Evolutionary conservation across 1,139 yeast genomes (phyloP).

Genomic region (Yamadazyma atmosphaerica): DNA sequence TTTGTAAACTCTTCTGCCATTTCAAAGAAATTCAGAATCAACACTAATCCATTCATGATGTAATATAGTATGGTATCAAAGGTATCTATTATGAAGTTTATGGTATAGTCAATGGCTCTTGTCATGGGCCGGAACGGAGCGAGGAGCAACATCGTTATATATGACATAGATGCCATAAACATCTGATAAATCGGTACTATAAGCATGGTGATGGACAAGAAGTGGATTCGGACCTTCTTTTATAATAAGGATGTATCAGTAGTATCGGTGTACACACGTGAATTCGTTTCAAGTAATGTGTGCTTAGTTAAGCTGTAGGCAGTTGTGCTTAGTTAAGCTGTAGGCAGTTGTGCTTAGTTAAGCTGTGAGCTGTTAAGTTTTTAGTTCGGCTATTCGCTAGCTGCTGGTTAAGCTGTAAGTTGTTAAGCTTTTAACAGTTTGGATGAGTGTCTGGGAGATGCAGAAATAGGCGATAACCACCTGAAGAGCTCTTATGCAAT

Average conservation of each 20-base stretch:
- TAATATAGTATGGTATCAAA: conserved; percentile 31
- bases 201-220: background rate
- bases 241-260: too few species aligned
- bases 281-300: background rate
- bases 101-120: background rate
- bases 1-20: conserved; percentile 23
- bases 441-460: too few species aligned
- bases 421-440: too few species aligned
- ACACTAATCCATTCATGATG: conserved; percentile 26
- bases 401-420: too few species aligned
- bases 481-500: too few species aligned
- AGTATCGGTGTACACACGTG: background rate
- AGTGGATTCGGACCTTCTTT: background rate
- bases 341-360: too few species aligned
- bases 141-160: background rate
- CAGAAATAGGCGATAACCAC: too few species aligned
- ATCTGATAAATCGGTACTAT: background rate
- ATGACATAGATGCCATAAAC: background rate
- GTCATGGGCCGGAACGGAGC: background rate
- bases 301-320: too few species aligned
- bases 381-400: too few species aligned
- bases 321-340: too few species aligned
- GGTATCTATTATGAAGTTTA: conserved; percentile 3
- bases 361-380: too few species aligned
- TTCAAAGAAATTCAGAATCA: conserved; percentile 26